Base-by-base conservation (phyloP, 1,284 basidiomycete species). In the Rhodotorula glutinis region DNA sequence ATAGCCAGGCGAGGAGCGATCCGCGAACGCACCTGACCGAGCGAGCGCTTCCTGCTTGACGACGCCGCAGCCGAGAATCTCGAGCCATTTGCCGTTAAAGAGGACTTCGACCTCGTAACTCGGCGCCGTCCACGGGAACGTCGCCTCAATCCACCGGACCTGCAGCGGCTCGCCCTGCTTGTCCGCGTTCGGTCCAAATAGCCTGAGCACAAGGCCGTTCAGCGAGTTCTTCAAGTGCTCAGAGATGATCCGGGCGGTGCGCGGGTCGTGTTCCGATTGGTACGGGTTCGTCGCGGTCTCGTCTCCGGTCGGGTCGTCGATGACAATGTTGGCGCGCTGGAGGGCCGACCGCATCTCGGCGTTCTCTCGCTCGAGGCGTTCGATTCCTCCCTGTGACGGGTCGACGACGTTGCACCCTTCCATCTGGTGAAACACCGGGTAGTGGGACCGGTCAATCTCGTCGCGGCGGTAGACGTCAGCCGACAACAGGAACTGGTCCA, bases 401-500 rank as follows among this genome's bases (percentile, higher is more conserved):
- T 82, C 80, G 73, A 90, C 93, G 58, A 97, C 86, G 53, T 87
- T 83, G 27, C 94, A 92, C 41, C 95, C 96, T 79, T 99, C 96
- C 82, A 97, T 92, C 80, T 99, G 96, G 80, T 99, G 96, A 79
- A 99, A 99, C 53, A 97, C 90, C 25, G 96, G 96, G 79, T 98
- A 98, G 79, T 99, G 96, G 16, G 89, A 91, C 27, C 86, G 85
- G 81, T 99, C 96, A 73, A 99, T 98, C 80, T 98, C 96, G 84
- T 99, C 96, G 72, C 96, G 86, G 53, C 96, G 83, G 80, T 98
- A 99, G 55, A 99, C 96, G 81, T 99, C 96, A n/a, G 96, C 94
- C 2, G 93, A 91, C 57, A 98, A 83, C 43, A 98, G 82, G 91
- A 94, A 98, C 61, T 84, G 83, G 46, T 89, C 85, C 73, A 88